Evolutionary conservation across 2,329 filamentous ascomycete genomes (phyloP).

Genomic region (Passalora sequoiae): DNA sequence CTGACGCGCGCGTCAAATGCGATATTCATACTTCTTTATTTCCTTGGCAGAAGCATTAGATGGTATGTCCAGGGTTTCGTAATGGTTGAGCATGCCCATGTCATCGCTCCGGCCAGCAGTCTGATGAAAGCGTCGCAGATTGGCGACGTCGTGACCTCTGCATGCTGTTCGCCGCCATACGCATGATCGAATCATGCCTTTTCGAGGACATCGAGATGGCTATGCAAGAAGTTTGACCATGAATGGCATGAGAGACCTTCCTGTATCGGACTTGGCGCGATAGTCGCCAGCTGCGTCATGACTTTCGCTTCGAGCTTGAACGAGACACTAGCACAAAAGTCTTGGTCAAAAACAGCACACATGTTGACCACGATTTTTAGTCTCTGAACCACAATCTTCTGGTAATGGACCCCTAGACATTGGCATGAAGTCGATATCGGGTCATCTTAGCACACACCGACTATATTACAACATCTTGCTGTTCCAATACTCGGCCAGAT

Average conservation of each 20-base stretch:
- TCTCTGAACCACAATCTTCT: no score
- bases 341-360: no score
- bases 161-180: constrained; percentile 25
- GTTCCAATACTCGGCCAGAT: no score
- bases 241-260: no score
- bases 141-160: constrained; percentile 1
- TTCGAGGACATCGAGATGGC: constrained; percentile 15
- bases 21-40: constrained; percentile 65
- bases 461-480: no score
- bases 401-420: no score
- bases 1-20: background rate
- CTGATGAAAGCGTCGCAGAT: constrained; percentile 22
- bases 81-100: constrained; percentile 57
- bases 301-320: no score
- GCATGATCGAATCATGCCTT: constrained; percentile 33
- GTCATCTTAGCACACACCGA: no score
- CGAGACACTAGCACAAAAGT: no score
- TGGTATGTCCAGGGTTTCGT: constrained; percentile 72
- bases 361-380: no score
- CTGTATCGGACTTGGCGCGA: background rate
- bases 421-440: no score
- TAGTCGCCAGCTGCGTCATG: background rate
- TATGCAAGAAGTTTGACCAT: background rate
- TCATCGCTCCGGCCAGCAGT: constrained; percentile 18
- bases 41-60: constrained; percentile 65